Base-by-base conservation (phyloP, 306 rosid genomes). In the Begonia peltatifolia region DNA sequence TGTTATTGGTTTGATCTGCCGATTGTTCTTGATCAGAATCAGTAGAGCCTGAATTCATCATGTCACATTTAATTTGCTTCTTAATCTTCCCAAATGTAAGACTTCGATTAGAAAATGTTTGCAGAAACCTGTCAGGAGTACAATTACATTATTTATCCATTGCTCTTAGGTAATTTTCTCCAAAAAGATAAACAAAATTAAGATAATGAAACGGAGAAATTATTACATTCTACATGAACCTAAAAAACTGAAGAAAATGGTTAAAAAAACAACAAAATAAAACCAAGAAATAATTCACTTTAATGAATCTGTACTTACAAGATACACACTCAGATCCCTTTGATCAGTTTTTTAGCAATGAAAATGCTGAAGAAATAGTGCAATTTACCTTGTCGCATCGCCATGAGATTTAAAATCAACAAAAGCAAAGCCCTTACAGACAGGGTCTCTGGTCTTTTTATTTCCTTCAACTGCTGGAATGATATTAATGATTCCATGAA, bases 361-460 rank as follows among this genome's bases (percentile, higher is more conserved):
- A 7, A 30, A 30, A 30, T 30, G 38, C 9, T 30, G 9, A 5
- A 30, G 38, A 30, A 30, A 30, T 30, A 30, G 38, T 1, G 38
- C 43, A 23, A 62, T 20, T 15, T 65, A 85, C 97, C 94, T 80
- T 46, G 64, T 60, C 55, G 97, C 97, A 52, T 80, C 92, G 13
- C 60, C 53, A 64, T 76, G 68, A 30, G 73, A 50, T 79, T 65
- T 74, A 77, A 81, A 85, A 78, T 80, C 72, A 67, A 90, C 85
- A 69, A 78, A 74, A 46, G 87, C 92, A 75, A 72, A 83, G 51
- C 94, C 97, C 76, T 83, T 85, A 79, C 97, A 90, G 53, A 80
- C 50, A 44, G 97, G 95, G 63, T 90, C 97, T 77, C 90, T 78
- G 38, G 97, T 90, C 75, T 85, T 89, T 75, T 82, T 83, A 79